Conservation (phyloP, 1,284 basidiomycete genomes). For the Irpex rosettiformis region DNA sequence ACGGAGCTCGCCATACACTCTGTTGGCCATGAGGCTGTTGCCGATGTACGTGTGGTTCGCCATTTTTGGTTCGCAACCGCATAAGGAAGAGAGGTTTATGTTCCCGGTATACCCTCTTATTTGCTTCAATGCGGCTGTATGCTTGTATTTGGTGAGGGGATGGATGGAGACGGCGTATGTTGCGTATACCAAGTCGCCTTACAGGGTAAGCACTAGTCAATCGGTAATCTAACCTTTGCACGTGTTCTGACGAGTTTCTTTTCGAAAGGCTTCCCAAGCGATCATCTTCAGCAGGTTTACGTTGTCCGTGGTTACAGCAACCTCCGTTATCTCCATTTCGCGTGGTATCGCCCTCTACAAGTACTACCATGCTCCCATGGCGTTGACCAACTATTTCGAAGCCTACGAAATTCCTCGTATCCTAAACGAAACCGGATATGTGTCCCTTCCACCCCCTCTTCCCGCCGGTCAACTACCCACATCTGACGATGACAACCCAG, state of each 20-base stretch:
- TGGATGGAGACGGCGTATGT: conserved; percentile 83
- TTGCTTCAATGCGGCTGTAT: conserved; percentile 91
- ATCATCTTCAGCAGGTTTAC: conserved; percentile 78
- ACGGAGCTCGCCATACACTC: conserved; percentile 73
- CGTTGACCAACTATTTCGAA: conserved; percentile 73
- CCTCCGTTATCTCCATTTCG: conserved; percentile 70
- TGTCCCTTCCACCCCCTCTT: conserved; percentile 41
- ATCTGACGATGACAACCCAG: conserved; percentile 43
- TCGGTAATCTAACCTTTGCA: not conserved
- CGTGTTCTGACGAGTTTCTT: conserved; percentile 1
- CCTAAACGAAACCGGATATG: conserved; percentile 68
- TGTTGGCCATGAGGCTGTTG: conserved; percentile 72
- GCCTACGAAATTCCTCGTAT: conserved; percentile 77
- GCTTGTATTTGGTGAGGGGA: conserved; percentile 78
- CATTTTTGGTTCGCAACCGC: conserved; percentile 79
- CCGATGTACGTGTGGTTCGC: conserved; percentile 90
- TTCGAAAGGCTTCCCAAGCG: conserved; percentile 67
- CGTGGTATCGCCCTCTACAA: conserved; percentile 80
- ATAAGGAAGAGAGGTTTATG: conserved; percentile 99
- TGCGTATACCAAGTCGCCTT: conserved; percentile 76
- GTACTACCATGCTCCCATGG: conserved; percentile 91
- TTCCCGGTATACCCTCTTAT: conserved; percentile 91
- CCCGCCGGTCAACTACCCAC: conserved; percentile 24
- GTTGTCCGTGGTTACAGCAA: conserved; percentile 60
- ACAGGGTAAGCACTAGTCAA: conserved; percentile 53